Conservation (phyloP, 768 basidiomycete species). For the Myochromella boudieri region DNA sequence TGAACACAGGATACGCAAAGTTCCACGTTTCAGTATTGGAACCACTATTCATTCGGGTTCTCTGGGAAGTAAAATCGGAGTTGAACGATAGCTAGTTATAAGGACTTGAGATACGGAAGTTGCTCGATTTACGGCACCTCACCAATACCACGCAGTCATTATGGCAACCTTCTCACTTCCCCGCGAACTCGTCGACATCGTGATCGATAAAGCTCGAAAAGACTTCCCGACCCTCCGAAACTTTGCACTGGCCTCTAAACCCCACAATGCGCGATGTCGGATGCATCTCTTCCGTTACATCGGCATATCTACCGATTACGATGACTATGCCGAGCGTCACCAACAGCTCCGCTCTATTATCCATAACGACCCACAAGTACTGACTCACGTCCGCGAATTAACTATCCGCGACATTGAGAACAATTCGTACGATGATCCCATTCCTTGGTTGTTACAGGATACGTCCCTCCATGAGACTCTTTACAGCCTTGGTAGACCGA, state of each 20-base stretch:
- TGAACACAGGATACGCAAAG: no score
- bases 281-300: conserved; percentile 6
- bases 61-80: no score
- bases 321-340: background rate
- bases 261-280: background rate
- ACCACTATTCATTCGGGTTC: no score
- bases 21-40: no score
- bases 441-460: conserved; percentile 9
- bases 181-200: conserved; percentile 10
- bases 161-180: background rate
- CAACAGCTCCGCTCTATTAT: conserved; percentile 3
- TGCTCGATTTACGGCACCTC: background rate
- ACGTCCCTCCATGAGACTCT: conserved; percentile 9
- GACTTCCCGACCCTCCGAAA: conserved; percentile 1
- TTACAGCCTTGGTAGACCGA: background rate
- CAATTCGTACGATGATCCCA: background rate
- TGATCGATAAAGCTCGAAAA: conserved; percentile 6
- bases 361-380: background rate
- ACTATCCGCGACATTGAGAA: background rate
- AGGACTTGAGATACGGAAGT: background rate
- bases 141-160: background rate
- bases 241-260: conserved; percentile 4
- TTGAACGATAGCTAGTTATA: no score
- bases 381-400: conserved; percentile 1
- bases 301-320: conserved; percentile 6